Base-by-base conservation (phyloP, 2,329 filamentous ascomycete species). In the Aspergillus sp. region DNA sequence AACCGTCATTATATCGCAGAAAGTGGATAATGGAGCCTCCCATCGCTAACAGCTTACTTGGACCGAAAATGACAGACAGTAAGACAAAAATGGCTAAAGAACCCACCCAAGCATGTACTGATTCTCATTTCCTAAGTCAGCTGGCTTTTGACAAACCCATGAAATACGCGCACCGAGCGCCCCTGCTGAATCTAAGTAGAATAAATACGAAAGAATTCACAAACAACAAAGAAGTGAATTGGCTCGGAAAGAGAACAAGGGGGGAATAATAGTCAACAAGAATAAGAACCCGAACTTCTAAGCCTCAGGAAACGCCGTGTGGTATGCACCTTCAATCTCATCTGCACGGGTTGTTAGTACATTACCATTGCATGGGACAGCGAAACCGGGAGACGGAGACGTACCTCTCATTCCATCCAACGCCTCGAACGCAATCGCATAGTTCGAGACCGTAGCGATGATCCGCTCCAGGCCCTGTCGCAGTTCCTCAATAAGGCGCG, bases 331-430 rank as follows among this genome's bases (percentile, higher is more conserved):
- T 61, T 71, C 68, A 43, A 75, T 74, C 62, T 74, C 72, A 56
- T 75, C 73, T 75, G 54, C 31, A 40, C 4, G 11, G 16, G 23
- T 29, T 3, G 49, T 62, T 34, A 61, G 56, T 36, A 23, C 2
- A 7, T 19, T n/a, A n/a, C n/a, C n/a, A n/a, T 11, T 38, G 21
- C 5, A 20, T 29, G 20, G 3, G 9, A 36, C 23, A 6, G 2
- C n/a, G n/a, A 25, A 19, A 3, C 13, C 5, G 3, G 16, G 10
- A 47, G 20, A 49, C 40, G 4, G 58, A 14, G 13, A 13, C 60
- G 56, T 49, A 75, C 73, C 73, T 72, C 70, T 71, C 73, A 76
- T 76, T 29, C 73, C 73, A 59, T 70, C 68, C 53, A 75, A 60
- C 11, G 73, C 73, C 58, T 76, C 73, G 56, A 74, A 76, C 49